Evolutionary conservation across 768 basidiomycete genomes (phyloP).

Genomic region (Pulveroboletus frians): DNA sequence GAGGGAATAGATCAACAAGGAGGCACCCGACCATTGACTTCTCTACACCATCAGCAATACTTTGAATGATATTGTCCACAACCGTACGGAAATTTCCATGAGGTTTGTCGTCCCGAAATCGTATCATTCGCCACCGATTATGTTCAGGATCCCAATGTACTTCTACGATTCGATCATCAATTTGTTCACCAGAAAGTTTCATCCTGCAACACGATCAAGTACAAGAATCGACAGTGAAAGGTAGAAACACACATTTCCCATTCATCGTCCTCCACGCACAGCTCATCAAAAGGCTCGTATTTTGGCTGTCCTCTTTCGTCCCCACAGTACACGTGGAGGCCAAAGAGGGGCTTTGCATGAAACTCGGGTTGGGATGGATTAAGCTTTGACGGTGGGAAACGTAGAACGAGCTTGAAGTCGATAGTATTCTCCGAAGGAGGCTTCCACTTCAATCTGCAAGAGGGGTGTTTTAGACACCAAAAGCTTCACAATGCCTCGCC

Average conservation of each 20-base stretch:
- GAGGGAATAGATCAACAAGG: slow-evolving; percentile 1
- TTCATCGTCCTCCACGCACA: slow-evolving; percentile 83
- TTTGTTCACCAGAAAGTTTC: slow-evolving; percentile 78
- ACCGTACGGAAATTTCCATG: slow-evolving; percentile 83
- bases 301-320: slow-evolving; percentile 46
- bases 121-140: slow-evolving; percentile 81
- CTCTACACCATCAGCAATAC: slow-evolving; percentile 92
- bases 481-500: slow-evolving; percentile 22
- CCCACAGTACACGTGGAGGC: slow-evolving; percentile 80
- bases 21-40: slow-evolving; percentile 63
- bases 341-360: slow-evolving; percentile 78
- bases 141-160: slow-evolving; percentile 78
- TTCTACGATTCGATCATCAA: slow-evolving; percentile 92
- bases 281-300: slow-evolving; percentile 81
- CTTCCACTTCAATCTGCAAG: slow-evolving; percentile 91
- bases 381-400: slow-evolving; percentile 68
- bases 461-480: slow-evolving; percentile 4
- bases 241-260: slow-evolving; percentile 76
- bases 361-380: slow-evolving; percentile 67
- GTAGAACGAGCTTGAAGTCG: slow-evolving; percentile 94
- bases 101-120: slow-evolving; percentile 92
- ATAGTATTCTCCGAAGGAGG: slow-evolving; percentile 96
- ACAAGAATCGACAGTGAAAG: not conserved
- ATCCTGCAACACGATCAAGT: slow-evolving; percentile 45
- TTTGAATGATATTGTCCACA: slow-evolving; percentile 84